Evolutionary conservation across 2,329 filamentous ascomycete species (phyloP).

Genomic region (Neonectria magnoliae): DNA sequence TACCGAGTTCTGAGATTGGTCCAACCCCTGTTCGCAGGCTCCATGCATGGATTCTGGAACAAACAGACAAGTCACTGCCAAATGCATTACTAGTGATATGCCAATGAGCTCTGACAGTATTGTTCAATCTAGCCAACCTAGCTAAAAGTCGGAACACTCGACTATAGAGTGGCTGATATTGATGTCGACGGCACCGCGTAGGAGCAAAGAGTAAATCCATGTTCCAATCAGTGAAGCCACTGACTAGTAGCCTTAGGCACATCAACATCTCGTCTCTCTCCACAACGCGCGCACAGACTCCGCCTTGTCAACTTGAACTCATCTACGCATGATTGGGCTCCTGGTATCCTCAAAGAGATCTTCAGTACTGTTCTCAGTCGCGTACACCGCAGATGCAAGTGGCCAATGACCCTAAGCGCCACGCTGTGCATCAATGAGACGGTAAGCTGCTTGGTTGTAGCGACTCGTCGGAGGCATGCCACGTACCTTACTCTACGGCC

Average conservation of each 20-base stretch:
- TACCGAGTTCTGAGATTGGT: slow-evolving; percentile 8
- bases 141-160: background rate
- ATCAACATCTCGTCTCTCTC: slow-evolving; percentile 2
- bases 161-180: background rate
- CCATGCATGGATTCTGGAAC: slow-evolving; percentile 1
- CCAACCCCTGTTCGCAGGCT: slow-evolving; percentile 3
- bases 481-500: slow-evolving; percentile 18
- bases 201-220: background rate
- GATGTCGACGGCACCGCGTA: background rate
- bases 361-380: background rate
- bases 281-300: slow-evolving; percentile 4
- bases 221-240: background rate
- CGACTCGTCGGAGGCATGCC: slow-evolving; percentile 28
- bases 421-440: slow-evolving; percentile 24
- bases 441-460: slow-evolving; percentile 14
- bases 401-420: slow-evolving; percentile 21
- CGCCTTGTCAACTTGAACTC: slow-evolving; percentile 9
- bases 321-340: slow-evolving; percentile 4
- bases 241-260: background rate
- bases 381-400: slow-evolving; percentile 15
- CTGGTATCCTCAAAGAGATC: slow-evolving; percentile 10
- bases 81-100: background rate
- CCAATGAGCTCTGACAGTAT: slow-evolving; percentile 2
- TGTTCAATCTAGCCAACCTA: background rate
- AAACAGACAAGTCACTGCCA: background rate